phyloP scores from a whole-genome alignment of 495 filamentous ascomycete species.

The Letharia lupina region DNA sequence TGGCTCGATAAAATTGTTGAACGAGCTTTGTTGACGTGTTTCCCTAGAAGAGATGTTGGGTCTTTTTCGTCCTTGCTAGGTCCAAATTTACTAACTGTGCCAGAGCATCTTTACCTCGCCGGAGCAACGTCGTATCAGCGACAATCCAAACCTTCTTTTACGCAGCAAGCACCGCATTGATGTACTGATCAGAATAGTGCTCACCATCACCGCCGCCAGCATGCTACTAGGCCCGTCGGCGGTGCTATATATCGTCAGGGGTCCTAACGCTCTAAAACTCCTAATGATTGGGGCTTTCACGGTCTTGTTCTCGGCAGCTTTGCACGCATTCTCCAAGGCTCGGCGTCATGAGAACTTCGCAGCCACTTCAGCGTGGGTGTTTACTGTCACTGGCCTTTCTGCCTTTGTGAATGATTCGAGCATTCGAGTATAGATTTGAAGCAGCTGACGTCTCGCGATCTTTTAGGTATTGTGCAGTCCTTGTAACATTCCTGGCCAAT shows the following conservation, averaged over 20 bases:
- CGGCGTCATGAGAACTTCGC: constrained; percentile 33
- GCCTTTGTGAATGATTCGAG: not conserved
- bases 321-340: constrained; percentile 30
- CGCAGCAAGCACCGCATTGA: constrained; percentile 27
- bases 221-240: constrained; percentile 28
- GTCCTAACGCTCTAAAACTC: constrained; percentile 21
- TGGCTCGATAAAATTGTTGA: constrained; percentile 33
- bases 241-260: constrained; percentile 17
- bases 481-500: not conserved
- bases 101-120: constrained; percentile 19
- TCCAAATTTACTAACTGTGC: not conserved
- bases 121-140: constrained; percentile 24
- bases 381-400: not conserved
- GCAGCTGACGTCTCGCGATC: not conserved
- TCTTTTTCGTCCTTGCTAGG: not conserved
- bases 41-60: constrained; percentile 14
- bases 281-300: constrained; percentile 29
- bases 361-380: constrained; percentile 23
- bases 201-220: constrained; percentile 24
- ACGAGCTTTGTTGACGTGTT: constrained; percentile 20
- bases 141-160: constrained; percentile 23
- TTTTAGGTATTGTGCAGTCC: not conserved
- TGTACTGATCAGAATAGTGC: constrained; percentile 24
- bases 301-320: constrained; percentile 27
- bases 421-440: not conserved